Evolutionary conservation across 768 basidiomycete species (phyloP).

Genomic region (Pisolithus albus): DNA sequence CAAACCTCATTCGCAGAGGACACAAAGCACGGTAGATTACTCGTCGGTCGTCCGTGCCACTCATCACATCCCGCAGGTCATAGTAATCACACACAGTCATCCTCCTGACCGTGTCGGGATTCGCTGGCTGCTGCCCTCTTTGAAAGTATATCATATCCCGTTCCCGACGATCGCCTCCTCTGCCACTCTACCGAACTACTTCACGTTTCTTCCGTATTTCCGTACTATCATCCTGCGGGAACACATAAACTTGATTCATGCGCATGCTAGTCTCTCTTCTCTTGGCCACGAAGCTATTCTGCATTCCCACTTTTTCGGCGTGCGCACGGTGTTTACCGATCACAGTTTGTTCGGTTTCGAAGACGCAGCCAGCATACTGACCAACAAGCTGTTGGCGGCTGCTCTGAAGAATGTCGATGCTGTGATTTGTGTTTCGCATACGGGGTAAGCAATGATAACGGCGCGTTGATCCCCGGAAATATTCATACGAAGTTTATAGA

Average conservation of each 20-base stretch:
- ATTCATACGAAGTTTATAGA: constrained; percentile 32
- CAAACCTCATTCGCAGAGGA: constrained; percentile 71
- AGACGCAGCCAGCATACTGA: constrained; percentile 93
- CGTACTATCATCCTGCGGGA: constrained; percentile 85
- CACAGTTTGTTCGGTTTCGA: constrained; percentile 96
- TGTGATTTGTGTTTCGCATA: constrained; percentile 94
- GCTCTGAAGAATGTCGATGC: constrained; percentile 88
- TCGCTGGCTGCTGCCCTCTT: constrained; percentile 76
- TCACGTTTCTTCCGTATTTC: constrained; percentile 87
- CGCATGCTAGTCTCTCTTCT: constrained; percentile 84
- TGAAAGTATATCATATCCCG: constrained; percentile 95
- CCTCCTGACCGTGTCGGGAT: constrained; percentile 80
- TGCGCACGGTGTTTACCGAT: constrained; percentile 93
- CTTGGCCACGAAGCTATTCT: constrained; percentile 90
- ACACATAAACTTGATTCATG: constrained; percentile 80
- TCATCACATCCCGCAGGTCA: constrained; percentile 48
- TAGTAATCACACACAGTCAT: constrained; percentile 92
- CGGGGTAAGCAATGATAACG: constrained; percentile 51
- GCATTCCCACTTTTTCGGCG: constrained; percentile 79
- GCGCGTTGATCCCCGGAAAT: not conserved
- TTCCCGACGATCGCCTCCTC: constrained; percentile 83
- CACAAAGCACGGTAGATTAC: constrained; percentile 56
- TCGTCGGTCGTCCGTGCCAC: not conserved
- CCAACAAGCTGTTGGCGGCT: constrained; percentile 89
- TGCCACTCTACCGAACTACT: constrained; percentile 91